Percentiles rank a stretch among this genome's conserved stretches.
phyloP scores from a whole-genome alignment of 306 rosid species.

The Senna siamea region DNA sequence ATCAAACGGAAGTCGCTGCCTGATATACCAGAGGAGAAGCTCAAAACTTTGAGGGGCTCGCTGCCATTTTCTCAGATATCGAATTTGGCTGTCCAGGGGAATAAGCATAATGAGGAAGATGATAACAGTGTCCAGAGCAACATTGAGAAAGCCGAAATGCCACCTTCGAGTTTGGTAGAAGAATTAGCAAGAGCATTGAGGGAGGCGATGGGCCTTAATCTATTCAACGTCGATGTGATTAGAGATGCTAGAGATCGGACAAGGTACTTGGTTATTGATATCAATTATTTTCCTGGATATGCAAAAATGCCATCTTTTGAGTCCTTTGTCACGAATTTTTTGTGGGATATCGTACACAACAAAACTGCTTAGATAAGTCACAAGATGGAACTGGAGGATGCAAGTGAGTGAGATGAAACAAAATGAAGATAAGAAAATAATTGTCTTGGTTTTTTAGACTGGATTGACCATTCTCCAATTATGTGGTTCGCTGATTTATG shows the following conservation, averaged over 20 bases:
- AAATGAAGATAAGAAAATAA: background rate
- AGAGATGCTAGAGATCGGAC: constrained; percentile 42
- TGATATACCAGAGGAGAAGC: constrained; percentile 43
- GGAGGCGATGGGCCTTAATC: constrained; percentile 54
- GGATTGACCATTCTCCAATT: background rate
- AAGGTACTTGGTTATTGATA: constrained; percentile 63
- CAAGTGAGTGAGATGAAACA: background rate
- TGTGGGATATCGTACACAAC: constrained; percentile 39
- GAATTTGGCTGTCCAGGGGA: constrained; percentile 25
- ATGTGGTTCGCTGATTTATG: background rate
- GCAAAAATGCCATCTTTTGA: constrained; percentile 62
- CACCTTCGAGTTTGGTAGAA: constrained; percentile 43
- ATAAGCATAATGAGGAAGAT: too few relatives aligned
- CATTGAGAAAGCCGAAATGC: constrained; percentile 49
- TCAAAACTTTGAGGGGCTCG: constrained; percentile 30
- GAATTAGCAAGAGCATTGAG: constrained; percentile 49
- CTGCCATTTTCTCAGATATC: constrained; percentile 59
- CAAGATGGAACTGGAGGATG: too few relatives aligned
- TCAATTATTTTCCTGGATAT: constrained; percentile 83
- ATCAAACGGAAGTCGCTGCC: constrained; percentile 63
- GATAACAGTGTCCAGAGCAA: background rate
- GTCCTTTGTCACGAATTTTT: constrained; percentile 51
- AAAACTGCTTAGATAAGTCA: constrained; percentile 18
- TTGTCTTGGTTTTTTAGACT: background rate
- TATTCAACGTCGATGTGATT: constrained; percentile 70